Percentiles rank a stretch among this genome's conserved stretches.
These are phyloP conservation scores for Bretziella fagacearum DNA, from an alignment of 2,329 filamentous ascomycete genomes.

Conservation along the genomic window DNA sequence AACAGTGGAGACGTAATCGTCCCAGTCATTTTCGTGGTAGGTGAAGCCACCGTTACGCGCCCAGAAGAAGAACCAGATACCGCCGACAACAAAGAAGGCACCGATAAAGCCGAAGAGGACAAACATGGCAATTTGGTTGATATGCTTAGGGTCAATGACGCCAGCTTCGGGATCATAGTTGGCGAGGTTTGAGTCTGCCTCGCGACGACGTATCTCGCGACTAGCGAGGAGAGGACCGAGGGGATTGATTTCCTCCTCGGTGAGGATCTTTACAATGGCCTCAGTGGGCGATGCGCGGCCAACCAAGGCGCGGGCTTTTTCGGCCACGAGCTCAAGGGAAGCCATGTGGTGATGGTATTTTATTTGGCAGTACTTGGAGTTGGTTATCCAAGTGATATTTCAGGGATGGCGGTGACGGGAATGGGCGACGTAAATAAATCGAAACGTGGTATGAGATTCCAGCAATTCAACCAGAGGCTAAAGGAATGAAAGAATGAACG, in stretches of 20 bases:
- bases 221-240: slow-evolving; percentile 28
- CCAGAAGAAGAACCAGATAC: slow-evolving; percentile 98
- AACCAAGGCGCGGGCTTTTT: slow-evolving; percentile 5
- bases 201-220: slow-evolving; percentile 27
- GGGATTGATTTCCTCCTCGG: slow-evolving; percentile 3
- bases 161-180: slow-evolving; percentile 28
- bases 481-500: too few relatives aligned
- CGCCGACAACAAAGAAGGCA: slow-evolving; percentile 52
- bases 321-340: slow-evolving; percentile 5
- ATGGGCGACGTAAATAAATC: background rate
- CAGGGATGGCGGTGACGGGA: background rate
- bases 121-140: slow-evolving; percentile 58
- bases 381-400: too few relatives aligned
- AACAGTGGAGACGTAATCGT: slow-evolving; percentile 95
- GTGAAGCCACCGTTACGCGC: slow-evolving; percentile 89
- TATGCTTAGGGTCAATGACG: slow-evolving; percentile 35
- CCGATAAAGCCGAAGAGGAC: slow-evolving; percentile 75
- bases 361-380: background rate
- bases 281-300: background rate
- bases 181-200: slow-evolving; percentile 21
- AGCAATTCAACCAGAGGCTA: too few relatives aligned
- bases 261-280: slow-evolving; percentile 1
- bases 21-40: slow-evolving; percentile 78
- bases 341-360: background rate
- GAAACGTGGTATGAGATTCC: too few relatives aligned